These are phyloP conservation scores for Sporothrix variecibatus DNA, from an alignment of 2,329 filamentous ascomycete genomes.

Conservation along the genomic window DNA sequence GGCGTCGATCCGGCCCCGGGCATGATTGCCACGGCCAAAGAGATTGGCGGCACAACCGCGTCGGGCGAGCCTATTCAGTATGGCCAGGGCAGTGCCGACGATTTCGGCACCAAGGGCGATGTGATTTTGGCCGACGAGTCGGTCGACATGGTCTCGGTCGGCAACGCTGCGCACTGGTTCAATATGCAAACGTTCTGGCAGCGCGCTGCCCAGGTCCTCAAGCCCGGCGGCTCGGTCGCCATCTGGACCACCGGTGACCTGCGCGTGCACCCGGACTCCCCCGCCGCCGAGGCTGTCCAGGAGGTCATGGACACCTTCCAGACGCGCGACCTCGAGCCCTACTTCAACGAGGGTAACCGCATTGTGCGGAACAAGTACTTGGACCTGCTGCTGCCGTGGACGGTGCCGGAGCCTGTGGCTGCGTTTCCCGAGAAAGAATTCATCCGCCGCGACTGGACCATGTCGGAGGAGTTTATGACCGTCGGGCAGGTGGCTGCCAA, in stretches of 20 bases:
- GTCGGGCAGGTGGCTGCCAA: background rate
- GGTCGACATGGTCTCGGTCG: constrained; percentile 54
- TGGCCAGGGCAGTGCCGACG: constrained; percentile 48
- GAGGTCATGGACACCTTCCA: constrained; percentile 41
- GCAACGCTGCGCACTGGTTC: constrained; percentile 60
- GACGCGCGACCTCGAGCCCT: constrained; percentile 42
- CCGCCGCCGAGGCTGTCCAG: constrained; percentile 47
- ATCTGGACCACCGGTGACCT: constrained; percentile 48
- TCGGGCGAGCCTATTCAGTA: constrained; percentile 43
- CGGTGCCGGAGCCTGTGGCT: constrained; percentile 35
- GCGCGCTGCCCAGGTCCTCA: constrained; percentile 48
- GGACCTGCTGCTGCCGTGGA: constrained; percentile 54
- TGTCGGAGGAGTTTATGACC: constrained; percentile 31
- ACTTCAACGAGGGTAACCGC: constrained; percentile 46
- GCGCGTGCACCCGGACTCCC: constrained; percentile 37
- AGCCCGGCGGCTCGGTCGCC: constrained; percentile 56
- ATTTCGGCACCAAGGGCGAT: constrained; percentile 37
- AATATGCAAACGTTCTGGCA: constrained; percentile 54
- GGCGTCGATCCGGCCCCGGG: constrained; percentile 55
- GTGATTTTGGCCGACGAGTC: constrained; percentile 36
- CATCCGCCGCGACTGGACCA: constrained; percentile 47
- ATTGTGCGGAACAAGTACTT: constrained; percentile 45
- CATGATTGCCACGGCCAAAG: constrained; percentile 54
- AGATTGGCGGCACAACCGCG: constrained; percentile 38
- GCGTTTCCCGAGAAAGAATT: constrained; percentile 46